A percentile compares a stretch with the other conserved stretches of the same genome.
These are phyloP conservation scores for Termitomyces sp. DNA, from an alignment of 768 basidiomycete genomes.

Conservation along the genomic window DNA sequence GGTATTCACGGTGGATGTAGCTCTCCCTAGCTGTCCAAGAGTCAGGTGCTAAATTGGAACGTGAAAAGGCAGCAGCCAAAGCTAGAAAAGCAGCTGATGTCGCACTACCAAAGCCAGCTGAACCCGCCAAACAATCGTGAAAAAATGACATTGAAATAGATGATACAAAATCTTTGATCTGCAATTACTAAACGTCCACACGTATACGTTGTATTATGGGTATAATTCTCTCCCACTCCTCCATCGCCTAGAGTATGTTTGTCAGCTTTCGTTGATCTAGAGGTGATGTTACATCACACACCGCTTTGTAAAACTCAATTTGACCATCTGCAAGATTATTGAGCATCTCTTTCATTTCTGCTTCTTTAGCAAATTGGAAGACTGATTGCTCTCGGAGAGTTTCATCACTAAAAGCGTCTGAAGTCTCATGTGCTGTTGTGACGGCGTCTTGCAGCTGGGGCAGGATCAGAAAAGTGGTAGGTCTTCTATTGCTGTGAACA, in stretches of 20 bases:
- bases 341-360: conserved; percentile 97
- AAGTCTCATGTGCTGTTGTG: conserved; percentile 90
- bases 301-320: conserved; percentile 90
- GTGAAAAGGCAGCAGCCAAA: conserved; percentile 25
- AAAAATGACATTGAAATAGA: background rate
- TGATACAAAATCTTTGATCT: conserved; percentile 3
- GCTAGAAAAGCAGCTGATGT: conserved; percentile 5
- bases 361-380: conserved; percentile 88
- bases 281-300: conserved; percentile 10
- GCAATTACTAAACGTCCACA: conserved; percentile 69
- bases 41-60: conserved; percentile 63
- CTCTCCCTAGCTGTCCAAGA: conserved; percentile 79
- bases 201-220: conserved; percentile 91
- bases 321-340: conserved; percentile 89
- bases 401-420: conserved; percentile 94
- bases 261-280: background rate
- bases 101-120: background rate
- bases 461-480: background rate
- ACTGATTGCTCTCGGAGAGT: conserved; percentile 86
- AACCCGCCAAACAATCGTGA: background rate
- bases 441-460: conserved; percentile 93
- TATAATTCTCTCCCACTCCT: conserved; percentile 96
- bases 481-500: conserved; percentile 10
- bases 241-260: conserved; percentile 65
- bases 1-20: conserved; percentile 29